Evolutionary conservation across 345 rosid genomes (phyloP), one percentile per base, ranked within the genome.

Genomic region (Populus ilicifolia): DNA sequence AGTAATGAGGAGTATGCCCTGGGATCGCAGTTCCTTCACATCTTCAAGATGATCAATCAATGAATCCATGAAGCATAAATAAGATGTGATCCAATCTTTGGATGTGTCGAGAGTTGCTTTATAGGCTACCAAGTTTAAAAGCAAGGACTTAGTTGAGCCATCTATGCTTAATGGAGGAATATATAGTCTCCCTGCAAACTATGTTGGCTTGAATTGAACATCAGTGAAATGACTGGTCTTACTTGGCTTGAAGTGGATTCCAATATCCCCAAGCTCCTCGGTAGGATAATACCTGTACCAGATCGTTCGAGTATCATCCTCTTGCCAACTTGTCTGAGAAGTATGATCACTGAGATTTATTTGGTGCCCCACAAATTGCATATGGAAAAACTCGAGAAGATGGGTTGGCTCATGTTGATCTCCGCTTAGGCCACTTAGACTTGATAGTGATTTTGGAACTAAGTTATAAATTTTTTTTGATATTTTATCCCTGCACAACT

Each of bases 91-190:
- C 44, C 44, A 41, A 41, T 11, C 18, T 6, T 27, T 21, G 5
- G 48, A 43, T 1, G 68, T 41, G 10, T 2, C 44, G 10, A 10
- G 23, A 23, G 71, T 41, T 20, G n/a, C 44, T 23, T 77, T 78
- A 16, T 14, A 77, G 18, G 82, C 84, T 41, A 78, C 65, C 77
- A 84, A 50, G 76, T 84, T 84, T 17, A 78, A 35, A 13, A 84
- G 41, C 23, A 52, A 72, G 14, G 80, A 38, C 8, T 14, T 69
- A 1, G 84, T 81, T 6, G 76, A 74, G 65, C 72, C 75, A 56
- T 75, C 82, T 1, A 78, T 65, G 0, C 11, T 64, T 0, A 84
- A 50, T 14, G 63, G 75, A 12, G 84, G 84, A 3, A 84, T 18
- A 41, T 1, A 41, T 41, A 41, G 44, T 41, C 44, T 41, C 10